Evolutionary conservation across 768 basidiomycete species (phyloP).

Genomic region (Leccinum fibrillosum): DNA sequence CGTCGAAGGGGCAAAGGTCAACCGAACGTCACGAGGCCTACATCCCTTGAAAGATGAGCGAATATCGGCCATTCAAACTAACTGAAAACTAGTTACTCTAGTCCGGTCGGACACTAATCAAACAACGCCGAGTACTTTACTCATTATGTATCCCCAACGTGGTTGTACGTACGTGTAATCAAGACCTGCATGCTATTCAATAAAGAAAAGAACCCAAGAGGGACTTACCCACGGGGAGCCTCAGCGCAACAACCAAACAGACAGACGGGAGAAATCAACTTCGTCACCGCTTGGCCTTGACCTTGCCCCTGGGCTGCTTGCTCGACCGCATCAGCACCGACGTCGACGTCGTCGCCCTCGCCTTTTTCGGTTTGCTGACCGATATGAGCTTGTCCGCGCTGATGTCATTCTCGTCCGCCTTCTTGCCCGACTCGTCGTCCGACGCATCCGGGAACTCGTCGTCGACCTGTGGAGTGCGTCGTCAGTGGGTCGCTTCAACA

Average conservation of each 20-base stretch:
- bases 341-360: not conserved
- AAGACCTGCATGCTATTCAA: not conserved
- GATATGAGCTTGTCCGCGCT: slow-evolving; percentile 60
- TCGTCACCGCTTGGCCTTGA: slow-evolving; percentile 16
- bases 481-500: not conserved
- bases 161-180: too few species aligned
- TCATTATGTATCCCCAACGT: too few species aligned
- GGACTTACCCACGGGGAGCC: not conserved
- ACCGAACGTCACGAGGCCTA: too few species aligned
- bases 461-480: slow-evolving; percentile 35
- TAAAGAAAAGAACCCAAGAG: not conserved
- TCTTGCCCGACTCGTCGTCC: slow-evolving; percentile 43
- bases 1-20: too few species aligned
- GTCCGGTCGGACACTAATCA: too few species aligned
- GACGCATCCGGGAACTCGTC: slow-evolving; percentile 45
- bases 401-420: slow-evolving; percentile 37
- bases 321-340: slow-evolving; percentile 2
- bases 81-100: too few species aligned
- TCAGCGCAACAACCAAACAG: too few species aligned
- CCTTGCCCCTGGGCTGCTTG: slow-evolving; percentile 19
- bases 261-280: too few species aligned
- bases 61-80: too few species aligned
- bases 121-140: too few species aligned
- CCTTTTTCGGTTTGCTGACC: slow-evolving; percentile 41
- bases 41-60: too few species aligned